These are phyloP conservation scores for Chondrostereum purpureum DNA, from an alignment of 1,284 basidiomycete genomes.

Conservation along the genomic window DNA sequence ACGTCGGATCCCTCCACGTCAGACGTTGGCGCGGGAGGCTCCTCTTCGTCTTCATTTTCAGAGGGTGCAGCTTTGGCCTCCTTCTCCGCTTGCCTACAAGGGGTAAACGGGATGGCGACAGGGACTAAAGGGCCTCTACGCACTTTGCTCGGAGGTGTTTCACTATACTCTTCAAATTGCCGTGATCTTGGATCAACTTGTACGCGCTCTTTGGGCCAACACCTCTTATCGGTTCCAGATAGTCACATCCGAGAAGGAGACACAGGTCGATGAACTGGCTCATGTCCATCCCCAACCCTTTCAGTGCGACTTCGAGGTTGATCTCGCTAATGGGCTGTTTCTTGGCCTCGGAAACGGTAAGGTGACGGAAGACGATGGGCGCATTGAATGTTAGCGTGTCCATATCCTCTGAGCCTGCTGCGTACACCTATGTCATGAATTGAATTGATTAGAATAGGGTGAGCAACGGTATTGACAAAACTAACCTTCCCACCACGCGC, in stretches of 20 bases:
- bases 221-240: conserved; percentile 94
- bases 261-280: conserved; percentile 94
- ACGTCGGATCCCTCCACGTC: conserved; percentile 22
- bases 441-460: not conserved
- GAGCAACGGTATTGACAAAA: not conserved
- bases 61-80: conserved; percentile 41
- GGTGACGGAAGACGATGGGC: conserved; percentile 88
- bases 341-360: conserved; percentile 98
- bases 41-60: conserved; percentile 15
- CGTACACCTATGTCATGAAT: conserved; percentile 68
- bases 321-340: conserved; percentile 98
- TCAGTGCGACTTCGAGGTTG: conserved; percentile 73
- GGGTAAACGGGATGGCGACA: not conserved
- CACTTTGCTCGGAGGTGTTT: conserved; percentile 78
- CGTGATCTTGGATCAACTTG: conserved; percentile 87
- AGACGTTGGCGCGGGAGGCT: conserved; percentile 18
- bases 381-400: conserved; percentile 96
- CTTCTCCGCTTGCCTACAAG: conserved; percentile 39
- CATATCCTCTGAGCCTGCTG: conserved; percentile 99
- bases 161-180: conserved; percentile 76
- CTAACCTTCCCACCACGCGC: conserved; percentile 86
- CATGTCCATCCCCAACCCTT: conserved; percentile 91
- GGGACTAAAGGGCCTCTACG: conserved; percentile 21
- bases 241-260: conserved; percentile 96
- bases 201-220: conserved; percentile 94